Percentiles rank a stretch among this genome's conserved stretches.
Conservation (phyloP, 2,329 filamentous ascomycete species). For the Nemania sp. region DNA sequence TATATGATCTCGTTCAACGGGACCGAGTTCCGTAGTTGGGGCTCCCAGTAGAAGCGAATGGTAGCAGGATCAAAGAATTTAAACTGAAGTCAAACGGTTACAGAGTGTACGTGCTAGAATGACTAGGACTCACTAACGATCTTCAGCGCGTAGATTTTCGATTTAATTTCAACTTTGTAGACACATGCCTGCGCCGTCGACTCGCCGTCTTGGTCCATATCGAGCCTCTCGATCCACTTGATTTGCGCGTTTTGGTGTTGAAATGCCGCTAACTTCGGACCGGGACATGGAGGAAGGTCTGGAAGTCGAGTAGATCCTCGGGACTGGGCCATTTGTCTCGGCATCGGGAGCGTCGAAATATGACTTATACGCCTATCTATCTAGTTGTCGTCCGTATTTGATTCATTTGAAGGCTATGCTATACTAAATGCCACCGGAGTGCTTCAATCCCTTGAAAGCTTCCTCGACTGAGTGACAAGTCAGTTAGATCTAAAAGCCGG, state of each 20-base stretch:
- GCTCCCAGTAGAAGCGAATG: constrained; percentile 5
- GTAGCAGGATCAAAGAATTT: constrained; percentile 17
- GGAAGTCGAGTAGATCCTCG: background rate
- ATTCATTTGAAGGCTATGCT: too few relatives aligned
- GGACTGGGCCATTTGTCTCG: background rate
- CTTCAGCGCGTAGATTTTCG: constrained; percentile 18
- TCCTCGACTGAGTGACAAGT: too few relatives aligned
- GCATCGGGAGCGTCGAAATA: constrained; percentile 2
- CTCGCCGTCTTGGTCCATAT: background rate
- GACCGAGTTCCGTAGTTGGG: background rate
- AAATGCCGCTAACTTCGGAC: constrained; percentile 17
- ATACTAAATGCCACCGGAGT: too few relatives aligned
- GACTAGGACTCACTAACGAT: constrained; percentile 6
- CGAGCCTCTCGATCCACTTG: constrained; percentile 19
- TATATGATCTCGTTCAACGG: constrained; percentile 16
- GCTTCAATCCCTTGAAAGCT: too few relatives aligned
- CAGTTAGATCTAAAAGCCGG: too few relatives aligned
- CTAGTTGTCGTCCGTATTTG: too few relatives aligned
- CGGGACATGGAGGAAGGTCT: constrained; percentile 10
- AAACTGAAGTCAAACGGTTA: constrained; percentile 14
- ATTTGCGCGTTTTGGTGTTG: constrained; percentile 6
- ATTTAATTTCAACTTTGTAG: constrained; percentile 20
- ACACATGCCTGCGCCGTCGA: background rate
- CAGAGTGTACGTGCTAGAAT: constrained; percentile 6
- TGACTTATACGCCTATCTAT: too few relatives aligned